These are phyloP conservation scores for Teunomyces panamensis DNA, from an alignment of 805 yeast species.

Conservation along the genomic window DNA sequence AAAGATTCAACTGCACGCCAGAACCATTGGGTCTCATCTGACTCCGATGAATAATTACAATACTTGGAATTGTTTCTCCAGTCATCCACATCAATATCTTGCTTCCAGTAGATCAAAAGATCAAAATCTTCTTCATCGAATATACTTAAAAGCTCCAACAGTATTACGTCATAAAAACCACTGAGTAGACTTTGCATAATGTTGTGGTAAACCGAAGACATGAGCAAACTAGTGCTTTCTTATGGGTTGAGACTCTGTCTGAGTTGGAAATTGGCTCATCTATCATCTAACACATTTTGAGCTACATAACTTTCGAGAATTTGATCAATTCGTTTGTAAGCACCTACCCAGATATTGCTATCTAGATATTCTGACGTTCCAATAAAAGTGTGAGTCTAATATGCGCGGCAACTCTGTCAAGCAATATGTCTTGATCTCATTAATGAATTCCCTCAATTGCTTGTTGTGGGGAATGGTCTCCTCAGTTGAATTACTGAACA, in stretches of 20 bases:
- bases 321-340: background rate
- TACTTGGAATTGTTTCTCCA: conserved; percentile 87
- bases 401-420: background rate
- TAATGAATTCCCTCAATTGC: background rate
- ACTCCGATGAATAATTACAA: conserved; percentile 75
- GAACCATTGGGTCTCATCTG: conserved; percentile 91
- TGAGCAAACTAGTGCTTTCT: background rate
- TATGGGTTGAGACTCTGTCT: background rate
- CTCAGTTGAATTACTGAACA: too few species aligned
- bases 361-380: background rate
- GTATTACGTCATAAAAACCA: conserved; percentile 89
- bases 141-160: conserved; percentile 75
- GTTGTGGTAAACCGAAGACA: background rate
- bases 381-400: background rate
- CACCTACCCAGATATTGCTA: background rate
- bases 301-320: background rate
- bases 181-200: conserved; percentile 68
- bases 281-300: background rate
- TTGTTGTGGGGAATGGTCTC: too few species aligned
- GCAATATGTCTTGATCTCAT: background rate
- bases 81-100: conserved; percentile 93
- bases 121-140: conserved; percentile 96
- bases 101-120: conserved; percentile 86
- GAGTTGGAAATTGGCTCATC: background rate
- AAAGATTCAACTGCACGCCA: conserved; percentile 97